These are phyloP conservation scores for Mycena vulgaris DNA, from an alignment of 768 basidiomycete genomes.

Conservation along the genomic window DNA sequence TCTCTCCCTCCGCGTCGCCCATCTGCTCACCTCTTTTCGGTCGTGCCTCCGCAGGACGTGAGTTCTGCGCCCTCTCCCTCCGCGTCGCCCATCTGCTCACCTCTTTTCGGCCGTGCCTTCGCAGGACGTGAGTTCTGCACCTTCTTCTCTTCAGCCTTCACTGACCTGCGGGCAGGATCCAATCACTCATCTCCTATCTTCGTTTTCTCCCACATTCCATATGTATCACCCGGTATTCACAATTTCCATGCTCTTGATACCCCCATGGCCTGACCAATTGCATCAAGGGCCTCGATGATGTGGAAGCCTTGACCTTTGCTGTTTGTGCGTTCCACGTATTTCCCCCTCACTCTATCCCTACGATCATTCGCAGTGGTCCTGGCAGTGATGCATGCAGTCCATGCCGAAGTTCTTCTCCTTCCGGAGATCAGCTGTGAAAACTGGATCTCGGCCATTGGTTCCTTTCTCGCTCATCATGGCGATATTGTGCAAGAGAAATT, in stretches of 20 bases:
- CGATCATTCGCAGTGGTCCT: not conserved
- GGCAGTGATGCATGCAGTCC: not conserved
- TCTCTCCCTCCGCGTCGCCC: no score
- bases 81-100: no score
- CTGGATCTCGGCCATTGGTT: not conserved
- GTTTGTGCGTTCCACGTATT: not conserved
- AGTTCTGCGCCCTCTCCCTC: no score
- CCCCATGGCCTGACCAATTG: not conserved
- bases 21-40: no score
- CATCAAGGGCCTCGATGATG: not conserved
- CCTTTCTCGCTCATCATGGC: not conserved
- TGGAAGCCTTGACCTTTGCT: no score
- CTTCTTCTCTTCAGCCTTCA: no score
- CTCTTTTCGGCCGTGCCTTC: no score
- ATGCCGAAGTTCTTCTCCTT: not conserved
- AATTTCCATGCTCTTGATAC: not conserved
- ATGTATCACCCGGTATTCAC: not conserved
- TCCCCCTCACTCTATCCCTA: not conserved
- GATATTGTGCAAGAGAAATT: not conserved
- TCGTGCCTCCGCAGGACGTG: no score
- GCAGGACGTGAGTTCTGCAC: no score
- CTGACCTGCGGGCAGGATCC: not conserved
- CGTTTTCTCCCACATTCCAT: not conserved
- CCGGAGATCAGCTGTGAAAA: not conserved
- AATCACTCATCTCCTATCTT: not conserved